A percentile compares a stretch with the other conserved stretches of the same genome.
phyloP scores from a whole-genome alignment of 116 monocot species.

The Papilionanthe hybrid region DNA sequence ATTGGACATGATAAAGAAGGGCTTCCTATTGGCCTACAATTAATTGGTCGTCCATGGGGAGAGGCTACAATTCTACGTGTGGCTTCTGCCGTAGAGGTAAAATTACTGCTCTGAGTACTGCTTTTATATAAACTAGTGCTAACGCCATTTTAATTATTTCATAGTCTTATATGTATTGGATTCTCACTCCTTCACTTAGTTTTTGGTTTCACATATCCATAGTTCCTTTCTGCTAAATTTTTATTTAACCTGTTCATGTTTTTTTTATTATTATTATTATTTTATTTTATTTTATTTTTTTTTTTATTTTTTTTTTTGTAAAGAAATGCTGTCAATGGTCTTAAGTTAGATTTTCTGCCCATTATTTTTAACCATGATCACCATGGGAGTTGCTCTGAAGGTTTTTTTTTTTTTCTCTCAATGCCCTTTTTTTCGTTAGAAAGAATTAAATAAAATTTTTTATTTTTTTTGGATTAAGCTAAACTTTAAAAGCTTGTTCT shows the following conservation, averaged over 20 bases:
- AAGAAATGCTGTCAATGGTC: not conserved
- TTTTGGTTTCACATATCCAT: too few relatives aligned
- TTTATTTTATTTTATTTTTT: too few relatives aligned
- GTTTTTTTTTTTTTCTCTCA: too few relatives aligned
- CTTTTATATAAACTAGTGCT: not conserved
- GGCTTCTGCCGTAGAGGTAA: conserved; percentile 86
- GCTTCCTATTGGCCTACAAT: conserved; percentile 89
- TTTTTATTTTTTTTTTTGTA: too few relatives aligned
- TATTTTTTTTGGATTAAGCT: not conserved
- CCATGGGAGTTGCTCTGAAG: not conserved
- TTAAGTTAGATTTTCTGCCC: not conserved
- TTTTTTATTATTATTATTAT: too few relatives aligned
- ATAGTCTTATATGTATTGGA: too few relatives aligned
- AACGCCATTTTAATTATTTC: not conserved
- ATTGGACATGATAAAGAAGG: conserved; percentile 95
- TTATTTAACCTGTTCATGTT: too few relatives aligned
- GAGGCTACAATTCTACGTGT: conserved; percentile 82
- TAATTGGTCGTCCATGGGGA: conserved; percentile 96
- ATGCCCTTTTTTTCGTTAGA: not conserved
- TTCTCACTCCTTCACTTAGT: too few relatives aligned
- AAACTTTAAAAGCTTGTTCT: not conserved
- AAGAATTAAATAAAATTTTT: not conserved
- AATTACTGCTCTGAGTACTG: not conserved
- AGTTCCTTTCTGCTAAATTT: too few relatives aligned
- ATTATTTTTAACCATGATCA: too few relatives aligned